Percentiles rank a stretch among this genome's conserved stretches.
Evolutionary conservation across 805 yeast genomes (phyloP).

Genomic region (Huiozyma naganishii): DNA sequence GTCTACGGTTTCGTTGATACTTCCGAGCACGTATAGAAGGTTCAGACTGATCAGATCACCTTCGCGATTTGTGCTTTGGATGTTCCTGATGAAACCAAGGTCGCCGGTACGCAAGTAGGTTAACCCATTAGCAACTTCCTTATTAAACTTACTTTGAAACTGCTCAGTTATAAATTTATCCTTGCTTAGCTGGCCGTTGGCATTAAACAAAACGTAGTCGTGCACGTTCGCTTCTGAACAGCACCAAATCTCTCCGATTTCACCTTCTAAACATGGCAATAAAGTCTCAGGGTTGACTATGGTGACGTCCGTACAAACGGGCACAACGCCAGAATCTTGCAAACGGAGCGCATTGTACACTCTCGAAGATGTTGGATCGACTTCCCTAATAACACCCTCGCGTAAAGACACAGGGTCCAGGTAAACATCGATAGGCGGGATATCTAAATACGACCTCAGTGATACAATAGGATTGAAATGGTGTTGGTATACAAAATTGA

Average conservation of each 20-base stretch:
- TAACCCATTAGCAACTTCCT: constrained; percentile 51
- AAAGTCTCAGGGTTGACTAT: constrained; percentile 91
- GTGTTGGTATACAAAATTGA: constrained; percentile 72
- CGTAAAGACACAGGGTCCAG: constrained; percentile 80
- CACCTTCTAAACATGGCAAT: constrained; percentile 72
- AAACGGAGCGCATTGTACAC: constrained; percentile 45
- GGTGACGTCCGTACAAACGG: constrained; percentile 86
- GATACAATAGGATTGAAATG: constrained; percentile 74
- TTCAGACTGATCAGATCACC: constrained; percentile 43
- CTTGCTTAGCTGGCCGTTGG: constrained; percentile 31
- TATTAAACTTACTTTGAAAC: constrained; percentile 48
- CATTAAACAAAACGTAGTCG: constrained; percentile 41
- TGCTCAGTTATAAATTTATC: constrained; percentile 45
- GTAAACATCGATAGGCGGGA: constrained; percentile 80
- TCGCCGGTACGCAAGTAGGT: constrained; percentile 85
- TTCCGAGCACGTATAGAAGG: constrained; percentile 74
- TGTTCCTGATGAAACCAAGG: constrained; percentile 79
- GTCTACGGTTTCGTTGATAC: constrained; percentile 80
- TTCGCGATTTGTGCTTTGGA: constrained; percentile 34
- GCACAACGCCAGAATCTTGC: constrained; percentile 94
- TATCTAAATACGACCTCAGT: constrained; percentile 67
- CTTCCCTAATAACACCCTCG: constrained; percentile 77
- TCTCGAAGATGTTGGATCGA: constrained; percentile 39
- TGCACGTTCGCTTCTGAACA: constrained; percentile 74
- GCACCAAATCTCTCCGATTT: constrained; percentile 96